Conservation (phyloP, 2,329 filamentous ascomycete genomes). For the Plenodomus lindquistii region DNA sequence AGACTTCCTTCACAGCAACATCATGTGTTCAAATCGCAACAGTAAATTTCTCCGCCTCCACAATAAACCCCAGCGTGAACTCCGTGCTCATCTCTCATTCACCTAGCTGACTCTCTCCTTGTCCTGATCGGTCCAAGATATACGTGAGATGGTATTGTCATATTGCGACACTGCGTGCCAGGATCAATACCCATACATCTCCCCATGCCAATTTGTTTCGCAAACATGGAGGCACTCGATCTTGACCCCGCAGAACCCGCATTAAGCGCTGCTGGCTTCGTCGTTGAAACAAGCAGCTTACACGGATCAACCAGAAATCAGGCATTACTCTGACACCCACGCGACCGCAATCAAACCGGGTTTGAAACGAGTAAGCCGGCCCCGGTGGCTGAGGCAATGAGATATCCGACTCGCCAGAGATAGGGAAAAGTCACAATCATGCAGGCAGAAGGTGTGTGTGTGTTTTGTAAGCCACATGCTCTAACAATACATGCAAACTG, state of each 20-base stretch:
- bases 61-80: background rate
- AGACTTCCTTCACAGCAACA: background rate
- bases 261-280: constrained; percentile 1
- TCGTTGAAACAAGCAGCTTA: constrained; percentile 2
- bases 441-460: too few relatives aligned
- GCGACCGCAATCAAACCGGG: too few relatives aligned
- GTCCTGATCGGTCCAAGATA: background rate
- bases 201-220: background rate
- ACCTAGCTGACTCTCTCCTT: background rate
- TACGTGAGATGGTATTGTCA: background rate
- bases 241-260: constrained; percentile 4
- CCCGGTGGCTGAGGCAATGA: too few relatives aligned
- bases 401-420: too few relatives aligned
- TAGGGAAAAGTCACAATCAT: too few relatives aligned
- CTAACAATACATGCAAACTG: too few relatives aligned
- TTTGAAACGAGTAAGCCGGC: too few relatives aligned
- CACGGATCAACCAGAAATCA: background rate
- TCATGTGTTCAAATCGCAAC: background rate
- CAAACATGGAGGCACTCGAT: background rate
- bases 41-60: background rate
- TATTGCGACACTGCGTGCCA: too few relatives aligned
- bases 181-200: background rate
- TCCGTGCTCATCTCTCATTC: background rate
- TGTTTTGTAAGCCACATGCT: too few relatives aligned
- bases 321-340: background rate